Percentiles rank a stretch among this genome's conserved stretches.
Evolutionary conservation across 148 eudicot species (phyloP).

Genomic region (Beta vulgaris): DNA sequence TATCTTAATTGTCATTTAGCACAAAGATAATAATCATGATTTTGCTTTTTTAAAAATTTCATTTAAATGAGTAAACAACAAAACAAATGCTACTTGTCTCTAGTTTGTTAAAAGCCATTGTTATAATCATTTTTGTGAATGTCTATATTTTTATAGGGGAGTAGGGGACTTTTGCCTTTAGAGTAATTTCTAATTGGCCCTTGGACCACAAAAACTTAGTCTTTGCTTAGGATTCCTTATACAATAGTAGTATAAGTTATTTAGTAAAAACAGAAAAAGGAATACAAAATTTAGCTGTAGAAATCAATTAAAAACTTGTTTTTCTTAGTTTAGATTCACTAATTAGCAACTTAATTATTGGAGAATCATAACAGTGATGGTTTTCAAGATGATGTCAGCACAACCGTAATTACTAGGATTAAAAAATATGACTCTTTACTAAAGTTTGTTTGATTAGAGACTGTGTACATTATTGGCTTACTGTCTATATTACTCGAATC

Average conservation of each 20-base stretch:
- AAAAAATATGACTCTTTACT: background rate
- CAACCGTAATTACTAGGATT: background rate
- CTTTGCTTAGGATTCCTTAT: slow-evolving; percentile 18
- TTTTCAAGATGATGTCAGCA: slow-evolving; percentile 7
- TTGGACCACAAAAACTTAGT: slow-evolving; percentile 18
- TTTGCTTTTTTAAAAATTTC: background rate
- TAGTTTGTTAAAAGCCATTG: slow-evolving; percentile 19
- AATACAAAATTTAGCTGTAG: background rate
- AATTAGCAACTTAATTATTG: slow-evolving; percentile 2
- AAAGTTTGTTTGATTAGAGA: background rate
- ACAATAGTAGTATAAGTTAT: background rate
- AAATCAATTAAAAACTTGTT: slow-evolving; percentile 3
- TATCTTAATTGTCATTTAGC: slow-evolving; percentile 33
- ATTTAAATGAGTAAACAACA: background rate
- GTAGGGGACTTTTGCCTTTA: background rate
- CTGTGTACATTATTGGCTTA: too few relatives aligned
- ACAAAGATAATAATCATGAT: slow-evolving; percentile 25
- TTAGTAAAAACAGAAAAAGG: too few relatives aligned
- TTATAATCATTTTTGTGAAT: slow-evolving; percentile 10
- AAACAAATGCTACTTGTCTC: slow-evolving; percentile 14
- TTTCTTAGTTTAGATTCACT: background rate
- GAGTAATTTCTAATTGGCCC: slow-evolving; percentile 1
- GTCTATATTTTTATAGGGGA: background rate
- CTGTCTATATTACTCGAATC: background rate
- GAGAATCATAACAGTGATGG: slow-evolving; percentile 7